These are phyloP conservation scores for Nissolia schottii DNA, from an alignment of 306 rosid species.

Conservation along the genomic window DNA sequence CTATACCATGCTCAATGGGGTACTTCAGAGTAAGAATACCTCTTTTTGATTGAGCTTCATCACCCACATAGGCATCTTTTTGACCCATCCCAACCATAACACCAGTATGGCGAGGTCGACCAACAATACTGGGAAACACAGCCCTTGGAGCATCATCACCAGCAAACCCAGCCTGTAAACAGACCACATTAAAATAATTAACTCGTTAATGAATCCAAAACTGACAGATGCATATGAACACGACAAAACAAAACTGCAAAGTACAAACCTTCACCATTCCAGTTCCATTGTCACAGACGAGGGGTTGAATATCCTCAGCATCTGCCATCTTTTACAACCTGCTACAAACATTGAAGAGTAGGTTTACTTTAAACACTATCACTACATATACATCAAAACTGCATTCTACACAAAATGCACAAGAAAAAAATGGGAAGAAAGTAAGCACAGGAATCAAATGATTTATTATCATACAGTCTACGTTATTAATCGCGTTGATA, in stretches of 20 bases:
- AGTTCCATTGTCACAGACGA: conserved; percentile 96
- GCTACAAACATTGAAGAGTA: background rate
- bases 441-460: background rate
- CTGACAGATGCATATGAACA: background rate
- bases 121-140: conserved; percentile 95
- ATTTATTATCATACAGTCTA: background rate
- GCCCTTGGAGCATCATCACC: conserved; percentile 99
- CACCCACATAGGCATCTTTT: conserved; percentile 98
- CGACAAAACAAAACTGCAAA: background rate
- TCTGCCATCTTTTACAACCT: conserved; percentile 79
- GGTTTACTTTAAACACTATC: background rate
- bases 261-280: conserved; percentile 96
- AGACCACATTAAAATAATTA: background rate
- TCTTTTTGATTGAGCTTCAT: conserved; percentile 95
- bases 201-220: background rate
- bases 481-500: background rate
- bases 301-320: conserved; percentile 94
- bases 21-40: conserved; percentile 95
- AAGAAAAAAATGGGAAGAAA: background rate
- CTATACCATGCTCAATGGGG: conserved; percentile 97
- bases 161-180: conserved; percentile 87
- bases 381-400: background rate
- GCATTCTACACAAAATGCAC: background rate
- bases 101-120: conserved; percentile 95
- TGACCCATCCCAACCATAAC: conserved; percentile 99